Percentiles rank a stretch among this genome's conserved stretches.
These are phyloP conservation scores for Athelia psychrophila DNA, from an alignment of 1,284 basidiomycete genomes.

Conservation along the genomic window DNA sequence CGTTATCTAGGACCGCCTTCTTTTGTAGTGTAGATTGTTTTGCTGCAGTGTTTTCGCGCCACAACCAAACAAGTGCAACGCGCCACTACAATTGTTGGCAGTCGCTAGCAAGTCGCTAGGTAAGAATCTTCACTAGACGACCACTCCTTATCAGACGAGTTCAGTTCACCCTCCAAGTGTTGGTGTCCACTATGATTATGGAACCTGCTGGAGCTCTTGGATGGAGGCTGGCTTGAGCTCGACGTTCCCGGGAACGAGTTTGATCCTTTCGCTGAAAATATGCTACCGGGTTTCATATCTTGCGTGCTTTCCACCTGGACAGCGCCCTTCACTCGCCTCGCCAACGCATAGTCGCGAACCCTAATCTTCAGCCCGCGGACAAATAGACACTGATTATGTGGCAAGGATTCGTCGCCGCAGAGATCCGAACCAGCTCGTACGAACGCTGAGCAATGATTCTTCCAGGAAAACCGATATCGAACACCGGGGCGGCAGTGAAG, in stretches of 20 bases:
- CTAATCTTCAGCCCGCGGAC: slow-evolving; percentile 1
- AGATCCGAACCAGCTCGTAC: background rate
- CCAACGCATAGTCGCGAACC: background rate
- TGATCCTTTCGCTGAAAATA: background rate
- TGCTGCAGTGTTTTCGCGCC: too few relatives aligned
- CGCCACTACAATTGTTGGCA: too few relatives aligned
- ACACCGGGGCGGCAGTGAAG: background rate
- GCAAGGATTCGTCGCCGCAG: background rate
- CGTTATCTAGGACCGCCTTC: too few relatives aligned
- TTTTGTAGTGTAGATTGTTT: too few relatives aligned
- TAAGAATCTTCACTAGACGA: background rate
- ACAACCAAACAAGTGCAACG: too few relatives aligned
- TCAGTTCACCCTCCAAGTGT: background rate
- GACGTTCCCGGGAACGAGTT: background rate
- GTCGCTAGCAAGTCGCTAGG: too few relatives aligned
- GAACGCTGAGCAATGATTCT: background rate
- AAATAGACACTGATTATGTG: slow-evolving; percentile 1
- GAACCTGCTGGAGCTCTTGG: background rate
- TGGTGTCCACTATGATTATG: background rate
- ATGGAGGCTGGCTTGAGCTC: background rate
- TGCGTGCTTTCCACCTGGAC: background rate
- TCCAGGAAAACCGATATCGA: background rate
- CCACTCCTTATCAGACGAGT: background rate
- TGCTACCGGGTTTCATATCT: background rate
- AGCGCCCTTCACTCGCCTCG: background rate